Percentiles rank a stretch among this genome's conserved stretches.
Conservation (phyloP, 495 filamentous ascomycete genomes). For the Penicillium ucsense region DNA sequence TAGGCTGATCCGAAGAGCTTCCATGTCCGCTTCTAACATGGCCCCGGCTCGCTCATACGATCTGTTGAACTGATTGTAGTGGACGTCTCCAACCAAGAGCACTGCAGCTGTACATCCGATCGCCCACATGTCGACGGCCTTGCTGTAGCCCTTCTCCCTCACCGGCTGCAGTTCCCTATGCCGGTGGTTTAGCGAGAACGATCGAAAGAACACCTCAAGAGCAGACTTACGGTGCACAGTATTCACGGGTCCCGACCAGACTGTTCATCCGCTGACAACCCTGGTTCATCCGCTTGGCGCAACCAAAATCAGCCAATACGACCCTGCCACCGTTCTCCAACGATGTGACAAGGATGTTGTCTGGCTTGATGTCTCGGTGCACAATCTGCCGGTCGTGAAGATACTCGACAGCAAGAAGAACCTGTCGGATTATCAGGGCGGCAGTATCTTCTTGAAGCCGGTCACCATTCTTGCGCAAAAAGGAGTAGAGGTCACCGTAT, state of each 20-base stretch:
- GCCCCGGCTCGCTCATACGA: constrained; percentile 8
- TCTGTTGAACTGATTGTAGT: constrained; percentile 23
- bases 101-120: constrained; percentile 43
- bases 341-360: constrained; percentile 55
- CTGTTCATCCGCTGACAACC: constrained; percentile 47
- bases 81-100: constrained; percentile 39
- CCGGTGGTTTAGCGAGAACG: constrained; percentile 4
- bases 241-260: constrained; percentile 53
- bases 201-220: not conserved
- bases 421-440: constrained; percentile 47
- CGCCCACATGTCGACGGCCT: constrained; percentile 55
- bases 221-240: constrained; percentile 59
- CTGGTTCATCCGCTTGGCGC: constrained; percentile 35
- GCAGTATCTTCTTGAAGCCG: constrained; percentile 41
- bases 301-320: constrained; percentile 68
- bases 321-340: constrained; percentile 42
- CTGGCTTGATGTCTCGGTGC: constrained; percentile 63
- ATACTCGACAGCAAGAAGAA: constrained; percentile 51
- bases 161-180: constrained; percentile 37
- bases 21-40: constrained; percentile 20
- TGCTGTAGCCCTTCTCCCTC: constrained; percentile 43
- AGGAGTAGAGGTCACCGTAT: constrained; percentile 57
- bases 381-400: constrained; percentile 47
- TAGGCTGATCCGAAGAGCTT: constrained; percentile 26
- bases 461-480: constrained; percentile 39